Evolutionary conservation across 495 filamentous ascomycete genomes (phyloP), one percentile per base, ranked within the genome.

Genomic region (Podospora pseudopauciseta): DNA sequence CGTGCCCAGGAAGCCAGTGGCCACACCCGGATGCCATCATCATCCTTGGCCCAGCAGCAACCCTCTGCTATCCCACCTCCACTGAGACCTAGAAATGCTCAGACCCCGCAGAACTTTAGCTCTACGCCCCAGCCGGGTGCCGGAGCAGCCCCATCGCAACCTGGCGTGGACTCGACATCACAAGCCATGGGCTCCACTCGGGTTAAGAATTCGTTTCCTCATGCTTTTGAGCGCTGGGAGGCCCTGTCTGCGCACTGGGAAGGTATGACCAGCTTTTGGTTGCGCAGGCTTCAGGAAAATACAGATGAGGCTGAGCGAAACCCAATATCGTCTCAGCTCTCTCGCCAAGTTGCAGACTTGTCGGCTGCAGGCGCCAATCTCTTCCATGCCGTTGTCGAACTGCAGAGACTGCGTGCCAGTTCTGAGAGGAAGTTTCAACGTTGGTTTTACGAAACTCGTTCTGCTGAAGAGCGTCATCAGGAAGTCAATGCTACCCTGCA

Each of bases 171-270:
- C 7, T 76, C 82, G 5, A 44, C 61, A 32, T 65, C 73, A 13
- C 73, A 70, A 26, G 74, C 49, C 6, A 65, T 73, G n/a, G 68
- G 63, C 15, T 62, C 75, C 9, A 71, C 75, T 65, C 77, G 80
- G 44, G 70, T 78, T 55, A 80, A 81, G 67, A 83, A 80, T 60
- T 84, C 89, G 3, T 96, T 98, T 76, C 95, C 96, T 18, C 96
- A 99, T 80, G 95, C 95, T 1, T 99, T 99, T 71, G 94, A 99
- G 77, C 87, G 95, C 56, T 99, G 96, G 95, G 95, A 99, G 71
- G 92, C 90, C 0, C 82, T 99, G 6, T 98, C 96, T 0, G 95
- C 96, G 16, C 95, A 97, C 71, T 99, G 96, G 95, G 95, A 99
- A 77, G 95, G 95, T 18, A 85, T 98, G 67, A 99, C 95, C 1